Evolutionary conservation across 192 early-diverging fungal species (phyloP), one percentile per base, ranked within the genome.

Genomic region (Coemansia sp.): DNA sequence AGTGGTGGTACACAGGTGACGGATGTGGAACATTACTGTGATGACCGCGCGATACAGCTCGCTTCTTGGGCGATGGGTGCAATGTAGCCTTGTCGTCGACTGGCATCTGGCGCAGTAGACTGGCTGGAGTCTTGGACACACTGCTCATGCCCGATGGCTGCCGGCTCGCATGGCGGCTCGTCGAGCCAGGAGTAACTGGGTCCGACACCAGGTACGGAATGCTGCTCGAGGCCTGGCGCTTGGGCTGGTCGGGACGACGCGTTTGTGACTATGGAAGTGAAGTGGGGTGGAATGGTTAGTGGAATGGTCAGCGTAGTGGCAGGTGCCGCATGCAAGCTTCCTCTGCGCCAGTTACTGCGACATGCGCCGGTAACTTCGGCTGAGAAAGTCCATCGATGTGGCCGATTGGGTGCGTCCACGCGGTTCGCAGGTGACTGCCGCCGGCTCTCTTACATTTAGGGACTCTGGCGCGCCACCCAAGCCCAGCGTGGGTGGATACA

Each of bases 31-130:
- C 56, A 37, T 81, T 75, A 49, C 67, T 64, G 52, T 68, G 61
- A 29, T 81, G 57, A 1, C 74, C 69, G 9, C 73, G 69, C 20
- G 78, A 81, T 14, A 81, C 66, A 2, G 78, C 78, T 12, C 78
- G 78, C 66, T 81, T 81, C 49, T 81, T 81, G 53, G 78, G 74
- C n/a, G 78, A 75, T 1, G 78, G 78, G 16, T 53, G 65, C 51
- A 72, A 57, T 8, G 49, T 48, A 27, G 62, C 37, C 60, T 69
- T 61, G 20, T 80, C 78, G 14, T 73, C 55, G 2, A 56, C 62
- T 2, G 78, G 59, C 10, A 75, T 69, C 27, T 70, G 64, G 14
- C 65, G 64, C 57, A 79, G 60, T 12, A 64, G 61, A 1, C 70
- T 71, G 37, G 70, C 59, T 3, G 75, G 52, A 18, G 72, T 59